Evolutionary conservation across 2,329 filamentous ascomycete genomes (phyloP).

Genomic region (Chrysosporium queenslandicum): DNA sequence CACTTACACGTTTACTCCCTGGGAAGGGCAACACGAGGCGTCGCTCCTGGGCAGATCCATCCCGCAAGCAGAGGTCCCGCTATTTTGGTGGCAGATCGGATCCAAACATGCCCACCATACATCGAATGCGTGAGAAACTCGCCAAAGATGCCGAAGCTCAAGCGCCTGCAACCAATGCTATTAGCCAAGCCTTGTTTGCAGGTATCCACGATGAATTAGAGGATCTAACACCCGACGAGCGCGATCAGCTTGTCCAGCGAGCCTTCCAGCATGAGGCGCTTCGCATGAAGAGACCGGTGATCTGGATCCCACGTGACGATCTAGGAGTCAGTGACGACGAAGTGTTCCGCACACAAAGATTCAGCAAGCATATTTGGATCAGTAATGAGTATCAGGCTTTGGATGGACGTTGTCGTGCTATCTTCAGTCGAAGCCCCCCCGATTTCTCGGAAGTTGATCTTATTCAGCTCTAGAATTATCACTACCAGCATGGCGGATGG

Average conservation of each 20-base stretch:
- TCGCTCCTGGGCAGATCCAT: conserved; percentile 38
- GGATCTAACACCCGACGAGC: conserved; percentile 80
- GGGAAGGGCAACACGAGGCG: conserved; percentile 17
- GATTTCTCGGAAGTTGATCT: conserved; percentile 83
- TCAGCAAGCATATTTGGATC: conserved; percentile 77
- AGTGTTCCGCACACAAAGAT: conserved; percentile 62
- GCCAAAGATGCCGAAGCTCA: conserved; percentile 59
- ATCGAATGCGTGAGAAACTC: conserved; percentile 30
- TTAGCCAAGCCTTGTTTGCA: conserved; percentile 73
- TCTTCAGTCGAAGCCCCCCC: conserved; percentile 75
- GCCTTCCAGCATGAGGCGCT: conserved; percentile 88
- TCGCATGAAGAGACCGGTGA: conserved; percentile 69
- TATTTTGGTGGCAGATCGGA: conserved; percentile 32
- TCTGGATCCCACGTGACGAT: conserved; percentile 91
- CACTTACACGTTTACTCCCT: conserved; percentile 21
- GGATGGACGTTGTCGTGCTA: conserved; percentile 69
- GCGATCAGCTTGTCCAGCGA: conserved; percentile 72
- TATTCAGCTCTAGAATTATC: conserved; percentile 56
- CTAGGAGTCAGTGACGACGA: conserved; percentile 88
- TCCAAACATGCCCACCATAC: conserved; percentile 25
- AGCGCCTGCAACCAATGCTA: conserved; percentile 43
- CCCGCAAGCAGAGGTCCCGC: conserved; percentile 32
- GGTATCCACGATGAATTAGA: conserved; percentile 88
- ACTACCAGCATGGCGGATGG: not conserved
- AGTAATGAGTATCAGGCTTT: conserved; percentile 86